These are phyloP conservation scores for Lecanosticta acicola DNA, from an alignment of 2,329 filamentous ascomycete genomes.

Conservation along the genomic window DNA sequence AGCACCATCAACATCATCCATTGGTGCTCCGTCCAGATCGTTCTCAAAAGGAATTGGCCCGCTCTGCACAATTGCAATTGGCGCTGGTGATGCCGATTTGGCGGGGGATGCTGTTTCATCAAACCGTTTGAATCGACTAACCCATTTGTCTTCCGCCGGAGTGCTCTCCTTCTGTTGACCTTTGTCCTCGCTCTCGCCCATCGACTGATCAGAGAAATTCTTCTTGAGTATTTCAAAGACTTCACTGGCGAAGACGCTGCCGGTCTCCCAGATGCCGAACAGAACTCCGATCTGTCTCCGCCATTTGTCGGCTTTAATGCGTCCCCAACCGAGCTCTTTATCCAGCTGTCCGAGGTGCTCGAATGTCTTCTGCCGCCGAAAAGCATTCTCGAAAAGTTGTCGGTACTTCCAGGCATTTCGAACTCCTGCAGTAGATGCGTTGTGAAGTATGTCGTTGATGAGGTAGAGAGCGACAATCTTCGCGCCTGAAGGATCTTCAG, in stretches of 20 bases:
- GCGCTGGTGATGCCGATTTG: constrained; percentile 16
- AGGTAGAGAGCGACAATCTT: constrained; percentile 79
- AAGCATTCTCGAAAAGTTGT: constrained; percentile 67
- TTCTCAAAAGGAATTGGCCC: constrained; percentile 29
- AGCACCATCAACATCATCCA: constrained; percentile 29
- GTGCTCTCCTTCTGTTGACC: constrained; percentile 50
- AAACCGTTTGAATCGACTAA: constrained; percentile 47
- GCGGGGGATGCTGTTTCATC: constrained; percentile 39
- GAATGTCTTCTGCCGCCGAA: constrained; percentile 65
- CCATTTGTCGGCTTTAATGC: constrained; percentile 78
- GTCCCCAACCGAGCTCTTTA: constrained; percentile 69
- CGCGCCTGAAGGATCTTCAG: constrained; percentile 61
- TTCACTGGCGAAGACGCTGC: constrained; percentile 64
- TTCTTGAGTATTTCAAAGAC: constrained; percentile 65
- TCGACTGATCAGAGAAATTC: constrained; percentile 68
- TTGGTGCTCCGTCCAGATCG: constrained; percentile 45
- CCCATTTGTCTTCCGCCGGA: constrained; percentile 34
- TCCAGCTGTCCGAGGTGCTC: constrained; percentile 69
- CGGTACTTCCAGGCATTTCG: constrained; percentile 84
- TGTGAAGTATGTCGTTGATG: constrained; percentile 72
- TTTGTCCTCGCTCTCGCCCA: constrained; percentile 48
- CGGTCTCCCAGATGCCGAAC: constrained; percentile 62
- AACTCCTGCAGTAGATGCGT: constrained; percentile 67
- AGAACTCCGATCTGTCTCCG: constrained; percentile 67
- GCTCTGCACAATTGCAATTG: constrained; percentile 9